Base-by-base conservation (phyloP, 805 yeast species). In the Saccharomycopsis guyanensis region DNA sequence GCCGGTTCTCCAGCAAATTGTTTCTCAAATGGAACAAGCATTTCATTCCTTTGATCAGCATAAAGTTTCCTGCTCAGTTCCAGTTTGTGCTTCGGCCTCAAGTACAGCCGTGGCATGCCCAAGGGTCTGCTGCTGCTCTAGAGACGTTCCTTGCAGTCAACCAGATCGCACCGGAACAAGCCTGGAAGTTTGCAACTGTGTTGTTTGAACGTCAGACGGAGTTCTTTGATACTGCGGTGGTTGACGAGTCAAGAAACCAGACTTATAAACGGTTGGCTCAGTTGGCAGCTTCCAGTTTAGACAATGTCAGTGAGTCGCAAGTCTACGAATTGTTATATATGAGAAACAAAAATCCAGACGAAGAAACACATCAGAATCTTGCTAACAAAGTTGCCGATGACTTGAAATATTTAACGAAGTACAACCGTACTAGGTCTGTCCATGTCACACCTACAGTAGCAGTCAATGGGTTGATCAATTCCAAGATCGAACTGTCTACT, bases 71-170 rank as follows among this genome's bases (percentile, higher is more conserved):
- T 1, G 70, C 69, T 46, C 60, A 72, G 50, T 74, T 80, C 55
- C 75, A 76, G 53, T 71, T 85, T 51, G 74, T 78, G 8, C 76
- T 82, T 61, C 72, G 79, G 51, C 81, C 85, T 57, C 86, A 81
- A 35, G 70, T 83, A n/a, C 96, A 87, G 66, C 93, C 94, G 54
- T 87, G 95, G 95, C 96, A 87, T 60, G 46, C 48, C 12, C 81
- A 89, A 37, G 76, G 78, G 46, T 80, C 91, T 1, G 72, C 76
- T 4, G 63, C 76, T 32, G 66, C 78, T 35, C 82, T 82, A 59
- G 95, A 87, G 58, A 82, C 83, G 36, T 71, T 83, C 0, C 60
- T 87, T 19, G 88, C 80, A 0, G 79, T 81, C 25, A 84, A 82
- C 13, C 66, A 73, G 41, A 51, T 66, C n/a, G 68, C 65, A 12